Evolutionary conservation across 106 monocot species (phyloP).

Genomic region (Dioscorea zingiberensis): DNA sequence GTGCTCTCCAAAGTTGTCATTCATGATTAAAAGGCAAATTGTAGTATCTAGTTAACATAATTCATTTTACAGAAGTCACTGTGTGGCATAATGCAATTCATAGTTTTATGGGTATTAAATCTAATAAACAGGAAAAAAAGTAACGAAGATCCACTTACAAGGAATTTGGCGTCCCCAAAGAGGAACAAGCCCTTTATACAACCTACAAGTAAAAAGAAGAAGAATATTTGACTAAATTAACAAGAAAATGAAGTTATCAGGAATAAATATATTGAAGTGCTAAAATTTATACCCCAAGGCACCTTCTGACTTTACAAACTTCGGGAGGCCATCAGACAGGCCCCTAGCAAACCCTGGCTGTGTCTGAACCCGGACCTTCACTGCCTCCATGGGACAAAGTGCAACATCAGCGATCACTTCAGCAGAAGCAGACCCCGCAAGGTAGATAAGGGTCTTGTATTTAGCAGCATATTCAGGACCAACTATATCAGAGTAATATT

Average conservation of each 20-base stretch:
- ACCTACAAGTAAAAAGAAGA: slow-evolving; percentile 10
- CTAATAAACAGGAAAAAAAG: background rate
- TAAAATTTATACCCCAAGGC: slow-evolving; percentile 10
- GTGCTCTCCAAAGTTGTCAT: too few relatives aligned
- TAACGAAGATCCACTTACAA: slow-evolving; percentile 15
- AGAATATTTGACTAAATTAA: background rate
- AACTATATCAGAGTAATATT: slow-evolving; percentile 62
- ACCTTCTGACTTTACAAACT: slow-evolving; percentile 27
- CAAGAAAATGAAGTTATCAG: background rate
- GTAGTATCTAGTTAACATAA: too few relatives aligned
- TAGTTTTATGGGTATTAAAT: background rate
- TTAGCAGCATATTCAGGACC: slow-evolving; percentile 62
- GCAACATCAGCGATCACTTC: slow-evolving; percentile 41
- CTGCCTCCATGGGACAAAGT: slow-evolving; percentile 44
- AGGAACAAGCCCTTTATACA: slow-evolving; percentile 42
- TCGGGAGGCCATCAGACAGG: slow-evolving; percentile 28
- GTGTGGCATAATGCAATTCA: too few relatives aligned
- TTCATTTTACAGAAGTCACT: too few relatives aligned
- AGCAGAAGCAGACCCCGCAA: slow-evolving; percentile 56
- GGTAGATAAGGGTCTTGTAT: slow-evolving; percentile 68
- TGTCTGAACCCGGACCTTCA: slow-evolving; percentile 39
- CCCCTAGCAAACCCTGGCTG: slow-evolving; percentile 40
- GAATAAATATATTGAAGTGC: background rate
- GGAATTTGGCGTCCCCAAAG: slow-evolving; percentile 47
- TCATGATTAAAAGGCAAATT: too few relatives aligned